Base-by-base conservation (phyloP, 75 land plant species). In the Picea sitchensis region DNA sequence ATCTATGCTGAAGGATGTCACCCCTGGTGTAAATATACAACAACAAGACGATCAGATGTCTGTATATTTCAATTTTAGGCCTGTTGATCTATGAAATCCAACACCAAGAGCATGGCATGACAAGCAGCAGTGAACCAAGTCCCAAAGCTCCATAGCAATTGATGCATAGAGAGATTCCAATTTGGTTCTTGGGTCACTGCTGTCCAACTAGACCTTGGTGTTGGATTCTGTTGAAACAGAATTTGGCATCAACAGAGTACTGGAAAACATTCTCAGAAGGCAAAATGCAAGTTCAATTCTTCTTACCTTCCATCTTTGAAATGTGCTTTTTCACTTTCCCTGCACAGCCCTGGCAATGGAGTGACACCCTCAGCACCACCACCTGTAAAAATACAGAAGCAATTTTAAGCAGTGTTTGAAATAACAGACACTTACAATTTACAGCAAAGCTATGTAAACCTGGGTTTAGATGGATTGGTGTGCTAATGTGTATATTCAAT, bases 1-100 rank as follows among this genome's bases (percentile, higher is more conserved):
- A 81, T 91, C 93, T 60, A 88, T 80, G 67, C 82, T 83, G 76
- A 83, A 91, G 5, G 87, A 86, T 30, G 77, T 91, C 78, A 91
- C 93, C 14, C 93, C 93, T 91, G 84, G 77, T 31, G 57, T 30
- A 58, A 1, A 44, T 17, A 71, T 38, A 5, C 18, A 36, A 8
- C n/a, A 41, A 11, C 26, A 20, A 71, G 12, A 8, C 12, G 11
- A 51, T 51, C 56, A 51, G 56, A 0, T 8, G 2, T 11, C 2
- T 51, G 12, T 2, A 8, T 51, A 9, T 9, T 51, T 51, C 56
- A 51, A 51, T 51, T 9, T 51, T 9, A 51, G 56, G 56, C 2
- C 56, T 51, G 12, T 51, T 51, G 56, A 8, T 51, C 12, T 51
- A 51, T 51, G 2, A 11, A 51, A 9, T 51, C 56, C 56, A 51